Evolutionary conservation across 345 rosid species (phyloP).

Genomic region (Psidium guajava): DNA sequence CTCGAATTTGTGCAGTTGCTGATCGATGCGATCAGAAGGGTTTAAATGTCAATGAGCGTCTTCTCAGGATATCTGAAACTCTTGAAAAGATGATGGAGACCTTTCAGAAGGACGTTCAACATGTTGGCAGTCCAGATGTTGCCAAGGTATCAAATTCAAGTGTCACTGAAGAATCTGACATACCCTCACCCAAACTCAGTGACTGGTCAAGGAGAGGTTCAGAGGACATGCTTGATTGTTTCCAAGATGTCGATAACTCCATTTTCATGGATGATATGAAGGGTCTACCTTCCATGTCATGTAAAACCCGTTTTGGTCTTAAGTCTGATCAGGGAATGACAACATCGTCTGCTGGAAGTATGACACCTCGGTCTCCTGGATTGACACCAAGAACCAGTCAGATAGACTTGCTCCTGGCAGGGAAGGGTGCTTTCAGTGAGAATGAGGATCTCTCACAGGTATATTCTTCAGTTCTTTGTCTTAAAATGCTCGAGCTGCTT

Average conservation of each 20-base stretch:
- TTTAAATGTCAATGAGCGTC: conserved; percentile 78
- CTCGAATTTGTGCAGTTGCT: conserved; percentile 86
- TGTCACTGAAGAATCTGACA: conserved; percentile 81
- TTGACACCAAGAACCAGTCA: conserved; percentile 90
- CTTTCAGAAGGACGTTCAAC: conserved; percentile 68
- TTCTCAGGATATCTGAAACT: conserved; percentile 67
- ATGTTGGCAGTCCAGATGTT: conserved; percentile 77
- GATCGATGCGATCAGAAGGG: conserved; percentile 94
- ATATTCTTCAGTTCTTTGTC: conserved; percentile 3
- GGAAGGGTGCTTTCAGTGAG: conserved; percentile 77
- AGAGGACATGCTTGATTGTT: conserved; percentile 98
- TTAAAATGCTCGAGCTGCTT: neutral
- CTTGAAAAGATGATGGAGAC: conserved; percentile 89
- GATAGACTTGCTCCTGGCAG: conserved; percentile 73
- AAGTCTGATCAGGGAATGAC: conserved; percentile 98
- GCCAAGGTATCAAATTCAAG: conserved; percentile 85
- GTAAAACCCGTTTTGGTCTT: conserved; percentile 91
- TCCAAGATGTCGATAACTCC: conserved; percentile 79
- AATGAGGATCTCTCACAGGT: conserved; percentile 89
- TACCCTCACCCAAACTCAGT: conserved; percentile 85
- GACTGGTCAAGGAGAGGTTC: conserved; percentile 97
- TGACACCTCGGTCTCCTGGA: conserved; percentile 96
- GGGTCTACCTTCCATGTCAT: conserved; percentile 86
- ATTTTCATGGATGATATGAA: conserved; percentile 82
- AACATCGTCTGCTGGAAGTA: conserved; percentile 95